These are phyloP conservation scores for Hyphopichia wangnamkhiaoensis DNA, from an alignment of 1,139 yeast species.

Conservation along the genomic window DNA sequence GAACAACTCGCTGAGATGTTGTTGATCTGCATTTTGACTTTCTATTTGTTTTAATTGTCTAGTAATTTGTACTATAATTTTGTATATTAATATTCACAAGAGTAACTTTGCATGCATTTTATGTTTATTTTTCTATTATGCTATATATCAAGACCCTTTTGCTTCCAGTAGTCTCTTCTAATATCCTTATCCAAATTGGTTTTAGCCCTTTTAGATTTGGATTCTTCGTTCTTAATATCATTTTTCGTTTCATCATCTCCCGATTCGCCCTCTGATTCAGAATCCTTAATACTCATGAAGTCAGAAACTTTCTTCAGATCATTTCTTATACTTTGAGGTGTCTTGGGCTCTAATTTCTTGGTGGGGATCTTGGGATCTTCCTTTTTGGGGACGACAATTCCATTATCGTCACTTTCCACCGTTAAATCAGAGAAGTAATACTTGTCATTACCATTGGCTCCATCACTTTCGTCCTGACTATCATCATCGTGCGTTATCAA, in stretches of 20 bases:
- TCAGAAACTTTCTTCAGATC: slow-evolving; percentile 26
- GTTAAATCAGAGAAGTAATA: slow-evolving; percentile 47
- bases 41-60: too few relatives aligned
- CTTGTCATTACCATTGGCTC: slow-evolving; percentile 37
- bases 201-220: slow-evolving; percentile 15
- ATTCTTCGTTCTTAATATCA: slow-evolving; percentile 13
- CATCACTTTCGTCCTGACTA: slow-evolving; percentile 27
- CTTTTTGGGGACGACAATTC: neutral
- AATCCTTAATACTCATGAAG: slow-evolving; percentile 26
- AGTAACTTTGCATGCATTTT: neutral
- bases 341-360: slow-evolving; percentile 5
- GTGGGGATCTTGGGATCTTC: neutral
- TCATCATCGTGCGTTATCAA: slow-evolving; percentile 30
- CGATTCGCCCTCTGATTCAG: slow-evolving; percentile 9
- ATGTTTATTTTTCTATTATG: neutral
- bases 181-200: slow-evolving; percentile 33
- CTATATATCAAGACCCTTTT: slow-evolving; percentile 41
- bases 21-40: neutral
- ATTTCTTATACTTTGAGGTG: slow-evolving; percentile 6
- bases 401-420: slow-evolving; percentile 38
- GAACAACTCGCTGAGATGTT: slow-evolving; percentile 1
- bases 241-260: slow-evolving; percentile 6
- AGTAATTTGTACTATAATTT: slow-evolving; percentile 1
- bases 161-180: slow-evolving; percentile 45
- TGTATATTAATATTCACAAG: neutral